These are phyloP conservation scores for Thermothielavioides terrestris DNA, from an alignment of 495 filamentous ascomycete genomes.

Conservation along the genomic window DNA sequence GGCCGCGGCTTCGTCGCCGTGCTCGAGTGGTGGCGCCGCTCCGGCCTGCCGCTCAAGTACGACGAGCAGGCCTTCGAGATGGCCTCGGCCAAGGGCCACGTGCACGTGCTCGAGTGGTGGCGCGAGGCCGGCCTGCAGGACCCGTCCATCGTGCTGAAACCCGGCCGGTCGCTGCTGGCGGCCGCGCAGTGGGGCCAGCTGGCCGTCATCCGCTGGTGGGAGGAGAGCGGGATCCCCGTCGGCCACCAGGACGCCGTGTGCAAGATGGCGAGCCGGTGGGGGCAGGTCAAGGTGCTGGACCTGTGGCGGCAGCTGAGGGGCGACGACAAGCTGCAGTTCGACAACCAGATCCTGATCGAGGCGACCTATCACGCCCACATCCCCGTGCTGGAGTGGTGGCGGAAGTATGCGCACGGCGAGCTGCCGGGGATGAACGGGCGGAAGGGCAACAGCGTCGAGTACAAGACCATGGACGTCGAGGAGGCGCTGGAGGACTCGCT, in stretches of 20 bases:
- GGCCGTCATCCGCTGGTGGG: slow-evolving; percentile 73
- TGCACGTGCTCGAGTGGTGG: slow-evolving; percentile 90
- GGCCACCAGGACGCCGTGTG: slow-evolving; percentile 68
- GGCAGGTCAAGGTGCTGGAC: slow-evolving; percentile 77
- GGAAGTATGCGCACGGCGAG: slow-evolving; percentile 53
- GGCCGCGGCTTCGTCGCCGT: slow-evolving; percentile 74
- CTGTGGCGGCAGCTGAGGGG: slow-evolving; percentile 72
- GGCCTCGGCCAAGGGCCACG: slow-evolving; percentile 70
- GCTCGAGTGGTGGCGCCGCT: slow-evolving; percentile 84
- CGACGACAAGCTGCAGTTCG: slow-evolving; percentile 73
- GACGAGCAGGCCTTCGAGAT: slow-evolving; percentile 79
- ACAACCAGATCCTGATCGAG: slow-evolving; percentile 79
- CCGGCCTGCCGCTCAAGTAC: slow-evolving; percentile 71
- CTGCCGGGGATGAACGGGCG: slow-evolving; percentile 34
- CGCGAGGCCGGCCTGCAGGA: slow-evolving; percentile 48
- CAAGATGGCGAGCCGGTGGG: slow-evolving; percentile 73
- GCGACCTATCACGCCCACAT: slow-evolving; percentile 81
- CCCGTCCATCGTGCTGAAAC: slow-evolving; percentile 48
- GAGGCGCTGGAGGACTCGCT: slow-evolving; percentile 84
- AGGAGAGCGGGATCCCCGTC: slow-evolving; percentile 62
- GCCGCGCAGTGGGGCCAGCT: slow-evolving; percentile 71
- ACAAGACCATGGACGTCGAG: slow-evolving; percentile 92
- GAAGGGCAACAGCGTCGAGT: slow-evolving; percentile 57
- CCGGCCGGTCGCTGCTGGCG: slow-evolving; percentile 69
- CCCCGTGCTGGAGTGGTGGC: slow-evolving; percentile 88